Evolutionary conservation across 345 rosid genomes (phyloP).

Genomic region (Hevea brasiliensis): DNA sequence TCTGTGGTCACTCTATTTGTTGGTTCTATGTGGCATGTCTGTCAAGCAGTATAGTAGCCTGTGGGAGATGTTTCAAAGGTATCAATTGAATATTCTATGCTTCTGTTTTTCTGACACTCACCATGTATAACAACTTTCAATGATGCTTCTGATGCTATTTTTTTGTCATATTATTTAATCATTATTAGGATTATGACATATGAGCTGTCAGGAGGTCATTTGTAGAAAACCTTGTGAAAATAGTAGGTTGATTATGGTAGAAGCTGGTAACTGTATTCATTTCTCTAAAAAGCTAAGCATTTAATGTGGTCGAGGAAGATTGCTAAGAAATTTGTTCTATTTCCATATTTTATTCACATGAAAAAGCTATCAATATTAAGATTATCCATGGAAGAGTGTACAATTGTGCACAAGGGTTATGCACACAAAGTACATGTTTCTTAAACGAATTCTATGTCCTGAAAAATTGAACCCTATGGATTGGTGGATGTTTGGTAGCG

Average conservation of each 20-base stretch:
- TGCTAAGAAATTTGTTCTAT: too few relatives aligned
- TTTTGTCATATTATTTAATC: background rate
- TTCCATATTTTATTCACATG: too few relatives aligned
- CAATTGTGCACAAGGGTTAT: background rate
- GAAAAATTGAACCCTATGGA: too few relatives aligned
- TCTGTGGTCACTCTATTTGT: constrained; percentile 64
- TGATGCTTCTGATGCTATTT: background rate
- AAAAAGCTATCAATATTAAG: background rate
- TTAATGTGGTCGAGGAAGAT: too few relatives aligned
- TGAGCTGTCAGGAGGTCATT: background rate
- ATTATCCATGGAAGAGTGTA: background rate
- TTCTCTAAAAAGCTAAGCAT: background rate
- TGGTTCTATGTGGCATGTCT: constrained; percentile 63
- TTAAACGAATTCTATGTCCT: too few relatives aligned
- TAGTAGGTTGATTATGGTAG: background rate
- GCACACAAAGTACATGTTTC: too few relatives aligned
- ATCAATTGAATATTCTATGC: constrained; percentile 16
- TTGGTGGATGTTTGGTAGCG: too few relatives aligned
- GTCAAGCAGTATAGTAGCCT: constrained; percentile 68
- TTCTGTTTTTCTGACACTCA: background rate
- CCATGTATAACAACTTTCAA: background rate
- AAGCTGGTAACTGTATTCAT: background rate
- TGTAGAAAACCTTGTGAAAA: background rate
- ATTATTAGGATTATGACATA: background rate
- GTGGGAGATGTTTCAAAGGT: constrained; percentile 86